A percentile compares a stretch with the other conserved stretches of the same genome.
These are phyloP conservation scores for Purpureocillium takamizusanense DNA, from an alignment of 2,329 filamentous ascomycete species.

Conservation along the genomic window DNA sequence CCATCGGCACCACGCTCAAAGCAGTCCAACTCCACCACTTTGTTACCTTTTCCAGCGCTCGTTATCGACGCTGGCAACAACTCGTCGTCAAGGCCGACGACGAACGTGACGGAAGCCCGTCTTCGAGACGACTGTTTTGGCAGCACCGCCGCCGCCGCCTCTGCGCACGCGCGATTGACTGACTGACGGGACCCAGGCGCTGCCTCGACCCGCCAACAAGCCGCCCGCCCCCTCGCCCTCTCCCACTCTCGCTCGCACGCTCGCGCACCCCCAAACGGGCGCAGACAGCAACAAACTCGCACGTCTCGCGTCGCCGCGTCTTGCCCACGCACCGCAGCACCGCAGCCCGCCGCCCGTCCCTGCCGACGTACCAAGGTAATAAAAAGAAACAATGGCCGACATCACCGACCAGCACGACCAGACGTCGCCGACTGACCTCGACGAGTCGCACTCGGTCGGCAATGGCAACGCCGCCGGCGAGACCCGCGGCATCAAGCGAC, in stretches of 20 bases:
- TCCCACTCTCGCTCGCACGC: not conserved
- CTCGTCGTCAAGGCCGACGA: not conserved
- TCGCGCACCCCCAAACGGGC: not conserved
- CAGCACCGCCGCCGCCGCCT: not conserved
- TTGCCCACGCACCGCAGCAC: constrained; percentile 5
- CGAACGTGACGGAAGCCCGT: too few species aligned
- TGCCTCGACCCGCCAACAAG: not conserved
- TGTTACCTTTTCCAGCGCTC: constrained; percentile 40
- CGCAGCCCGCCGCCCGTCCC: not conserved
- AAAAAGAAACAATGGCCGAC: constrained; percentile 60
- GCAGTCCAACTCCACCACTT: constrained; percentile 51
- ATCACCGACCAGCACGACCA: constrained; percentile 72
- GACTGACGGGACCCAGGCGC: not conserved
- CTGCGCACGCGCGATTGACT: not conserved
- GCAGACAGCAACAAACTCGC: too few species aligned
- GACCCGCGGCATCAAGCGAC: constrained; percentile 80
- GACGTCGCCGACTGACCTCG: constrained; percentile 63
- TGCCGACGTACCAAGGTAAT: not conserved
- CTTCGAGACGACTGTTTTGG: not conserved
- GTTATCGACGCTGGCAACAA: constrained; percentile 17
- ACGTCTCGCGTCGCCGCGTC: not conserved
- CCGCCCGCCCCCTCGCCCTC: not conserved
- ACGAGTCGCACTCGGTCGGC: constrained; percentile 62
- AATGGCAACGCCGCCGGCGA: constrained; percentile 64
- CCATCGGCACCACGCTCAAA: constrained; percentile 58